These are phyloP conservation scores for Rutstroemia sp. DNA, from an alignment of 2,329 filamentous ascomycete species.

Conservation along the genomic window DNA sequence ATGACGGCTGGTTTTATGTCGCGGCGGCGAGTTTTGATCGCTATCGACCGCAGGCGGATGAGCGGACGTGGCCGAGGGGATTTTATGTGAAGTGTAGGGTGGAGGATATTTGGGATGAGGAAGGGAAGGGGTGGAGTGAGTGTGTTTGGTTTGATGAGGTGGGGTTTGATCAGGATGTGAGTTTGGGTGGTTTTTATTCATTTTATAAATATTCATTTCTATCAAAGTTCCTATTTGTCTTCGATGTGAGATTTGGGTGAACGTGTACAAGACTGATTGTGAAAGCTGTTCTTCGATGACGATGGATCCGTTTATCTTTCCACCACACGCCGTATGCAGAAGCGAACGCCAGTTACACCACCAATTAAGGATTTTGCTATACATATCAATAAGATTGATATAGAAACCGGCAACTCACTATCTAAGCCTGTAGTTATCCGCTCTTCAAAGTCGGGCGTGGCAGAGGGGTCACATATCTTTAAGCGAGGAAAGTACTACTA, in stretches of 20 bases:
- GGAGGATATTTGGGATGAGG: neutral
- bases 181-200: neutral
- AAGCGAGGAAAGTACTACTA: constrained; percentile 45
- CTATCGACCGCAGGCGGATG: constrained; percentile 2
- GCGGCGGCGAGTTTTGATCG: constrained; percentile 32
- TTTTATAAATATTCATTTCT: neutral
- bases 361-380: constrained; percentile 21
- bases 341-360: neutral
- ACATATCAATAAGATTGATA: constrained; percentile 33
- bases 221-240: no score
- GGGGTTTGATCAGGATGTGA: constrained; percentile 7
- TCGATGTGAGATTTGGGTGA: no score
- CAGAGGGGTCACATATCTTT: constrained; percentile 50
- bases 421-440: constrained; percentile 14
- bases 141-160: constrained; percentile 8
- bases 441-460: constrained; percentile 41
- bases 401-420: constrained; percentile 37
- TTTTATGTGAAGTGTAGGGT: constrained; percentile 4
- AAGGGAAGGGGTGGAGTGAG: neutral
- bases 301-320: constrained; percentile 42
- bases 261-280: neutral
- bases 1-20: constrained; percentile 39
- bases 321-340: constrained; percentile 1
- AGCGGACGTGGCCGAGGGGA: neutral
- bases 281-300: constrained; percentile 42